These are phyloP conservation scores for Bidens hawaiensis DNA, from an alignment of 140 eudicot species.

Conservation along the genomic window DNA sequence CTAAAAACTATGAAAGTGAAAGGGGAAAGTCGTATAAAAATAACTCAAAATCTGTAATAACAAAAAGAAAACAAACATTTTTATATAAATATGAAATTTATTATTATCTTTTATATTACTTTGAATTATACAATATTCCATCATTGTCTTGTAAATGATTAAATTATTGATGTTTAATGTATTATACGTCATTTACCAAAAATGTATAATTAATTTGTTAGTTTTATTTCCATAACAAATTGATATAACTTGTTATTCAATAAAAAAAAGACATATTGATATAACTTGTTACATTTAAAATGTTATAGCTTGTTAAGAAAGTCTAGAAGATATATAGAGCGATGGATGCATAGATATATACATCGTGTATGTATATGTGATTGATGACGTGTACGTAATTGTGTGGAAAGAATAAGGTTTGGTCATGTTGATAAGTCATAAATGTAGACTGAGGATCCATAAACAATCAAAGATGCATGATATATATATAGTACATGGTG, in stretches of 20 bases:
- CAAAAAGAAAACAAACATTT: too few species aligned
- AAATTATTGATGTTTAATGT: too few species aligned
- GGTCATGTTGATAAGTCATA: slow-evolving; percentile 46
- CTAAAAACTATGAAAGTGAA: neutral
- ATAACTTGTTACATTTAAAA: too few species aligned
- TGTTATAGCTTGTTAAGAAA: neutral
- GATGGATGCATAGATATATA: slow-evolving; percentile 26
- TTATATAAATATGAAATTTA: too few species aligned
- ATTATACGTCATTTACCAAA: too few species aligned
- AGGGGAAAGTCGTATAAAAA: neutral
- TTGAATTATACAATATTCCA: too few species aligned
- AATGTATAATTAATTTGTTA: too few species aligned
- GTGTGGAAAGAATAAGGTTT: slow-evolving; percentile 36
- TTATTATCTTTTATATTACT: neutral
- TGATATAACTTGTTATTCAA: too few species aligned
- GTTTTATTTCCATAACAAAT: too few species aligned
- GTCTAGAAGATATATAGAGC: neutral
- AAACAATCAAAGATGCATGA: slow-evolving; percentile 17
- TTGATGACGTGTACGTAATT: slow-evolving; percentile 35
- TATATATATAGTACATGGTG: slow-evolving; percentile 37
- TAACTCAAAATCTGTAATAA: too few species aligned
- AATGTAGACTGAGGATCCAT: slow-evolving; percentile 31
- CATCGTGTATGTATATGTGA: slow-evolving; percentile 3
- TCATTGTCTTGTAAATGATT: neutral
- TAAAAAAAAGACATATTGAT: too few species aligned